Percentiles rank a stretch among this genome's conserved stretches.
Conservation (phyloP, 2,329 filamentous ascomycete species). For the Calonectria leucothoes region DNA sequence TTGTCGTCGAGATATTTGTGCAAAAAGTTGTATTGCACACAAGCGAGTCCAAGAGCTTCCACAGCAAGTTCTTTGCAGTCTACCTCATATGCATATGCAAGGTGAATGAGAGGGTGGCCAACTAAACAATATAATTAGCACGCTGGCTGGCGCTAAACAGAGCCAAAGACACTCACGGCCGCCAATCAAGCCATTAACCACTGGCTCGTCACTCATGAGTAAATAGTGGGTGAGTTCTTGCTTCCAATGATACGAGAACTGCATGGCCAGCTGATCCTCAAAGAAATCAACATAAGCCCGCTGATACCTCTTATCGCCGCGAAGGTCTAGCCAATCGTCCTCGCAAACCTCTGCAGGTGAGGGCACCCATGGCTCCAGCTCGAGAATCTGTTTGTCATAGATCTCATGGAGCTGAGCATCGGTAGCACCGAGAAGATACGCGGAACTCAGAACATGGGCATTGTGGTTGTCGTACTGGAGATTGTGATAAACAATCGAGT, state of each 20-base stretch:
- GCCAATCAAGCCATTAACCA: slow-evolving; percentile 83
- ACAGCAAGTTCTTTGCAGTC: slow-evolving; percentile 87
- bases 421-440: slow-evolving; percentile 85
- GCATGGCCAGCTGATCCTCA: slow-evolving; percentile 85
- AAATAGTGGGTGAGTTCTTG: slow-evolving; percentile 80
- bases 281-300: slow-evolving; percentile 95
- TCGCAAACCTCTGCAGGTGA: slow-evolving; percentile 86
- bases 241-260: slow-evolving; percentile 86
- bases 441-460: slow-evolving; percentile 84
- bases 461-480: slow-evolving; percentile 85
- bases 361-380: slow-evolving; percentile 83
- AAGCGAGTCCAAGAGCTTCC: slow-evolving; percentile 82
- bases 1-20: slow-evolving; percentile 79
- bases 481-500: slow-evolving; percentile 84
- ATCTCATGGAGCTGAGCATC: slow-evolving; percentile 79
- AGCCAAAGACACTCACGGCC: slow-evolving; percentile 69
- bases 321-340: slow-evolving; percentile 87
- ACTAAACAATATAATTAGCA: slow-evolving; percentile 61
- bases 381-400: slow-evolving; percentile 80
- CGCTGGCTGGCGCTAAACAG: neutral
- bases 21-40: slow-evolving; percentile 67
- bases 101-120: slow-evolving; percentile 91
- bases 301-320: slow-evolving; percentile 85
- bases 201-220: slow-evolving; percentile 77
- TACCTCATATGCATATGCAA: slow-evolving; percentile 94